These are phyloP conservation scores for Corylus avellana DNA, from an alignment of 306 rosid genomes.

Conservation along the genomic window DNA sequence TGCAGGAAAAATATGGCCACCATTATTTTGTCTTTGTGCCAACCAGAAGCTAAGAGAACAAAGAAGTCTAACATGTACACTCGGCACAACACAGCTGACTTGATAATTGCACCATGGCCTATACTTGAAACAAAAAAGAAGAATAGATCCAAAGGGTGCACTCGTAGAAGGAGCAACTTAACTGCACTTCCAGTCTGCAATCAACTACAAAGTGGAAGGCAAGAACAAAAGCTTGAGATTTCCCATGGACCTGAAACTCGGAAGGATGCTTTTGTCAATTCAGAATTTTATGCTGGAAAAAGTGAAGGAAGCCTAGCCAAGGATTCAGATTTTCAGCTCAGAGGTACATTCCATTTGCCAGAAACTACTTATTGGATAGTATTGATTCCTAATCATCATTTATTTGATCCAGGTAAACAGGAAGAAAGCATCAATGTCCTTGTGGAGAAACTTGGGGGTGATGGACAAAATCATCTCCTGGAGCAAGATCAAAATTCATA, in stretches of 20 bases:
- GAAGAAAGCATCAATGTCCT: neutral
- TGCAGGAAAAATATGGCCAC: neutral
- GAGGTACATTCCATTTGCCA: neutral
- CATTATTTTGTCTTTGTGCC: neutral
- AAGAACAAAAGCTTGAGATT: constrained; percentile 2
- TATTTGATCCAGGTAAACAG: constrained; percentile 3
- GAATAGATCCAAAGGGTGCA: constrained; percentile 24
- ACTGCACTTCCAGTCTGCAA: neutral
- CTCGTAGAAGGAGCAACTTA: neutral
- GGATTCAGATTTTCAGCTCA: neutral
- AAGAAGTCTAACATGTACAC: neutral
- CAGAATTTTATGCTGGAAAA: neutral
- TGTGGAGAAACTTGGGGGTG: neutral
- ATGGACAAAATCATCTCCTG: constrained; percentile 2
- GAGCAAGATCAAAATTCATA: neutral
- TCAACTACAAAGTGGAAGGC: neutral
- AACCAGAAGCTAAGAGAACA: neutral
- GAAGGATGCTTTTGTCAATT: neutral
- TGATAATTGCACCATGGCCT: neutral
- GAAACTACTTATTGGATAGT: neutral
- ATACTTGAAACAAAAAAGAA: neutral
- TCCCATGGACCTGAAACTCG: neutral
- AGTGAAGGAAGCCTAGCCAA: neutral
- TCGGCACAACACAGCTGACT: neutral
- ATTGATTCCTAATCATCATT: neutral